A percentile compares a stretch with the other conserved stretches of the same genome.
Conservation (phyloP, 2,329 filamentous ascomycete genomes). For the Aureobasidium lini region DNA sequence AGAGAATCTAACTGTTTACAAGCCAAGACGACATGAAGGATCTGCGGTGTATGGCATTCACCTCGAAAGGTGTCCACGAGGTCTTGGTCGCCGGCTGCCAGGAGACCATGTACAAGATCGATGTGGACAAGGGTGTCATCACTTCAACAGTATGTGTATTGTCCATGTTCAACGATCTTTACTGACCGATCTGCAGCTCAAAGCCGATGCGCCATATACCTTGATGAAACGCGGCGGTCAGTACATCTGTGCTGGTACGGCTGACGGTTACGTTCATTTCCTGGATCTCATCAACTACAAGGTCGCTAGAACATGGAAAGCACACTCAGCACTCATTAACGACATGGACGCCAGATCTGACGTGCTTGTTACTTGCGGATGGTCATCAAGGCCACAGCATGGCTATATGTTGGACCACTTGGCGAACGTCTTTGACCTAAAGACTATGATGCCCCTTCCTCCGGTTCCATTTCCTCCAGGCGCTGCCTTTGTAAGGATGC, state of each 20-base stretch:
- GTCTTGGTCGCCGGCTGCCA: conserved; percentile 85
- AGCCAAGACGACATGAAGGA: conserved; percentile 74
- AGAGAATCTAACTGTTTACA: neutral
- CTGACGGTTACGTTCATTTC: conserved; percentile 74
- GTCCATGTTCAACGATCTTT: no score
- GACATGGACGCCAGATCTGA: conserved; percentile 97
- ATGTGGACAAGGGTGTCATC: conserved; percentile 49
- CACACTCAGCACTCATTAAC: conserved; percentile 80
- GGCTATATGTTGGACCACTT: conserved; percentile 83
- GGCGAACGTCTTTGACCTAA: conserved; percentile 92
- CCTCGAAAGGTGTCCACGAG: conserved; percentile 72
- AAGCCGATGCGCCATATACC: conserved; percentile 70
- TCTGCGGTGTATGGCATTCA: conserved; percentile 91
- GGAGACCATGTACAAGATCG: conserved; percentile 71
- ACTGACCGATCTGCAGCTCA: conserved; percentile 42
- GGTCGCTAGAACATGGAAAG: conserved; percentile 80
- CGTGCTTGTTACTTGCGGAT: conserved; percentile 91
- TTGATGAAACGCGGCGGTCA: conserved; percentile 82
- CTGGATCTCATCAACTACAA: conserved; percentile 72
- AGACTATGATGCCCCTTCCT: conserved; percentile 77
- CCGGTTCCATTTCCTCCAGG: conserved; percentile 89
- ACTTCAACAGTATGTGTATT: conserved; percentile 31
- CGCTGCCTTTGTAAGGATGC: conserved; percentile 91
- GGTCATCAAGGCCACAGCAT: conserved; percentile 72
- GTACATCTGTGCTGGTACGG: conserved; percentile 87